Evolutionary conservation across 495 filamentous ascomycete species (phyloP).

Genomic region (Annulohypoxylon maeteangense): DNA sequence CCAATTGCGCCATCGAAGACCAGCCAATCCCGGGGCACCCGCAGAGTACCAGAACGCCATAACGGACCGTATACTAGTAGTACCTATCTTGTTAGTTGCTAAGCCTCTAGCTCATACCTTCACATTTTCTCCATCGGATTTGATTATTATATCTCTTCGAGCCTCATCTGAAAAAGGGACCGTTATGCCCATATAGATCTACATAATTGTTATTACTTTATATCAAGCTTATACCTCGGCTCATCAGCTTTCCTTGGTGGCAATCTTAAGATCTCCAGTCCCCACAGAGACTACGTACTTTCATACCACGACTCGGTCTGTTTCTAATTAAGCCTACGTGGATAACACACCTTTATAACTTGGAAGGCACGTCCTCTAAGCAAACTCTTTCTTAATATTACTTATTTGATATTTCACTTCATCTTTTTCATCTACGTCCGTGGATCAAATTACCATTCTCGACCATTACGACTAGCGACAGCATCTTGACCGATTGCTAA

Average conservation of each 20-base stretch:
- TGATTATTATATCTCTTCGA: constrained; percentile 7
- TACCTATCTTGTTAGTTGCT: background rate
- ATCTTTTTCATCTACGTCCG: background rate
- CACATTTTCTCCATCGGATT: background rate
- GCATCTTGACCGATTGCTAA: background rate
- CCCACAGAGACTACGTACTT: constrained; percentile 26
- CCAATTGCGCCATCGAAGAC: constrained; percentile 38
- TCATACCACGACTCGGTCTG: constrained; percentile 3
- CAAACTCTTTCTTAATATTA: background rate
- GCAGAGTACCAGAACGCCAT: background rate
- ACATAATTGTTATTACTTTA: background rate
- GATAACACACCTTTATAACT: constrained; percentile 13
- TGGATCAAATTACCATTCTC: background rate
- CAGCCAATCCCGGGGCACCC: constrained; percentile 23
- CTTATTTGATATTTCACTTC: background rate
- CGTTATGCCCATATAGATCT: constrained; percentile 11
- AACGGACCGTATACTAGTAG: constrained; percentile 11
- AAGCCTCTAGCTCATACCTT: constrained; percentile 1
- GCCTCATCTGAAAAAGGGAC: constrained; percentile 2
- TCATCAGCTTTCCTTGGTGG: constrained; percentile 4
- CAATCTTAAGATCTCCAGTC: constrained; percentile 21
- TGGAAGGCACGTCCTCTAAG: background rate
- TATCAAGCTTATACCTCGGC: constrained; percentile 10
- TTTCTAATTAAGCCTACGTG: constrained; percentile 11
- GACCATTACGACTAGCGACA: constrained; percentile 1